phyloP scores from a whole-genome alignment of 805 yeast species.

The Ogataea paradorogensis region DNA sequence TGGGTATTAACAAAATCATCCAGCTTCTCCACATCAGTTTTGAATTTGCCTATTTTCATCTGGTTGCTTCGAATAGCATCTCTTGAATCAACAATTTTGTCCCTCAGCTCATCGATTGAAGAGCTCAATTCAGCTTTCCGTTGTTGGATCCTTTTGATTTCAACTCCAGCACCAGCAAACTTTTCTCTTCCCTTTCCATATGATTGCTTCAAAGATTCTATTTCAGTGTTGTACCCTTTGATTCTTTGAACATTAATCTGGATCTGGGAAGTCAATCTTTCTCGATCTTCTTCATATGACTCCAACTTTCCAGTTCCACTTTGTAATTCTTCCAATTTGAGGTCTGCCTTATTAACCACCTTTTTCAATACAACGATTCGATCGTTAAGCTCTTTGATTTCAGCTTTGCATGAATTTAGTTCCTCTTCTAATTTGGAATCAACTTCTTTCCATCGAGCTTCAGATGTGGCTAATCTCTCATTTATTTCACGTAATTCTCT shows the following conservation, averaged over 20 bases:
- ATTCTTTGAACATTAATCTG: conserved; percentile 21
- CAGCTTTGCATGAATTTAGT: conserved; percentile 5
- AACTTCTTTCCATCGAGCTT: conserved; percentile 10
- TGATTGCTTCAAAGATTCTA: conserved; percentile 6
- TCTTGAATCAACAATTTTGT: conserved; percentile 22
- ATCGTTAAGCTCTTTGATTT: conserved; percentile 14
- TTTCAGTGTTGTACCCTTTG: conserved; percentile 22
- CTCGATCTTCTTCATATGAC: conserved; percentile 34
- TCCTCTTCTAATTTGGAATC: conserved; percentile 8
- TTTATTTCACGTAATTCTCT: conserved; percentile 16
- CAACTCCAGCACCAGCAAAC: conserved; percentile 11
- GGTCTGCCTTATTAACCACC: conserved; percentile 34
- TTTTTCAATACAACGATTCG: conserved; percentile 19
- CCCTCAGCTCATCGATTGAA: conserved; percentile 22
- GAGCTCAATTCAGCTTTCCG: conserved; percentile 8
- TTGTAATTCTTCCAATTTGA: conserved; percentile 43
- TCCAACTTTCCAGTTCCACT: conserved; percentile 39
- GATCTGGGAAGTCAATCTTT: conserved; percentile 31
- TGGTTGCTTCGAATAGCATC: conserved; percentile 13
- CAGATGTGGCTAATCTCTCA: conserved; percentile 6
- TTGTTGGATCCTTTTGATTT: conserved; percentile 10
- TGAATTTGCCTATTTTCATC: conserved; percentile 21
- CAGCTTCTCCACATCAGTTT: conserved; percentile 25
- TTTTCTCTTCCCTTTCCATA: conserved; percentile 14
- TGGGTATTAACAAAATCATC: conserved; percentile 25